These are phyloP conservation scores for Ensete glaucum DNA, from an alignment of 176 grass and related monocot genomes.

Conservation along the genomic window DNA sequence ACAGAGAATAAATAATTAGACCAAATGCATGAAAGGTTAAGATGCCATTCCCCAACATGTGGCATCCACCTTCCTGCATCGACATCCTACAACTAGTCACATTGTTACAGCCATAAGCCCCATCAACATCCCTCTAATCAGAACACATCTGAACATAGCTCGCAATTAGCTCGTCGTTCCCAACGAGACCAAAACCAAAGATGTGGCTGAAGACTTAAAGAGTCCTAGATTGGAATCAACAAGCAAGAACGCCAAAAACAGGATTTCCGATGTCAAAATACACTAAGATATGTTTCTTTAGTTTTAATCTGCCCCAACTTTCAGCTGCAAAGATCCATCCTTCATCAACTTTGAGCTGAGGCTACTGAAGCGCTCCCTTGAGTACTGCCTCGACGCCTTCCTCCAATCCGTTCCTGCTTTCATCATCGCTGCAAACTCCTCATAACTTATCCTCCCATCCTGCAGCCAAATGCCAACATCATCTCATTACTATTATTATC, in stretches of 20 bases:
- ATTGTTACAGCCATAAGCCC: too few relatives aligned
- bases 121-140: too few relatives aligned
- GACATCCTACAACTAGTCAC: too few relatives aligned
- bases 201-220: too few relatives aligned
- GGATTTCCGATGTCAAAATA: neutral
- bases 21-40: too few relatives aligned
- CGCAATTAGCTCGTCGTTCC: too few relatives aligned
- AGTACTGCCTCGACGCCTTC: conserved; percentile 11
- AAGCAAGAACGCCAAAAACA: neutral
- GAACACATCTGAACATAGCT: too few relatives aligned
- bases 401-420: conserved; percentile 17
- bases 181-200: too few relatives aligned
- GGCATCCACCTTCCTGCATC: too few relatives aligned
- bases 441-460: conserved; percentile 11
- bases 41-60: too few relatives aligned
- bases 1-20: too few relatives aligned
- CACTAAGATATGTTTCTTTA: neutral
- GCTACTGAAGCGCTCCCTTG: conserved; percentile 11
- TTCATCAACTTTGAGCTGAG: conserved; percentile 15
- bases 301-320: neutral
- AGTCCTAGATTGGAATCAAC: too few relatives aligned
- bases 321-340: neutral
- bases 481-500: neutral
- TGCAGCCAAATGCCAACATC: neutral
- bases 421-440: conserved; percentile 15